Conservation (phyloP, 164 flowering plant species). For the Umbellularia californica region DNA sequence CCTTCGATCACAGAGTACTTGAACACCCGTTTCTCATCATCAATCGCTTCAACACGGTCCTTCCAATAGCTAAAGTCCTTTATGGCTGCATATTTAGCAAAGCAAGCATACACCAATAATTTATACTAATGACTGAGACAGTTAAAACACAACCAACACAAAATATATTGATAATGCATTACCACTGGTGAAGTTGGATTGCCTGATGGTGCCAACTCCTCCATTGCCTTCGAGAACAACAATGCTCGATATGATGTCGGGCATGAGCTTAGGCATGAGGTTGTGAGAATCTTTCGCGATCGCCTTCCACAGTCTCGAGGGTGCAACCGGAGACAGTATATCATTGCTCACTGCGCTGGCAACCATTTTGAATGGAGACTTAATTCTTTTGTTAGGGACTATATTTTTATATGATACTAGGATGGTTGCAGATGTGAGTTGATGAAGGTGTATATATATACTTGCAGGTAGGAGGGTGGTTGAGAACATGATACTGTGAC, state of each 20-base stretch:
- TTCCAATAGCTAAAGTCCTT: conserved; percentile 4
- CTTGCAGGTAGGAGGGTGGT: no score
- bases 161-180: not conserved
- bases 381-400: no score
- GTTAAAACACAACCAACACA: no score
- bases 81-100: not conserved
- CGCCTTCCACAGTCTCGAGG: not conserved
- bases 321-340: not conserved
- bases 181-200: conserved; percentile 5
- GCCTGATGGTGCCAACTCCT: conserved; percentile 4
- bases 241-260: not conserved
- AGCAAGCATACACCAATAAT: no score
- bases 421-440: no score
- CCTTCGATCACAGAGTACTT: conserved; percentile 13
- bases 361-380: not conserved
- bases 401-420: no score
- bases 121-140: no score
- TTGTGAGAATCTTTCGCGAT: not conserved
- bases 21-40: not conserved
- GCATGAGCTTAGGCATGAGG: conserved; percentile 8
- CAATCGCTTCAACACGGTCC: conserved; percentile 2
- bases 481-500: no score
- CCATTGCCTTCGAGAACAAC: conserved; percentile 2
- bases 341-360: not conserved
- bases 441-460: no score